These are phyloP conservation scores for Pugionium dolabratum DNA, from an alignment of 345 rosid genomes.

Conservation along the genomic window DNA sequence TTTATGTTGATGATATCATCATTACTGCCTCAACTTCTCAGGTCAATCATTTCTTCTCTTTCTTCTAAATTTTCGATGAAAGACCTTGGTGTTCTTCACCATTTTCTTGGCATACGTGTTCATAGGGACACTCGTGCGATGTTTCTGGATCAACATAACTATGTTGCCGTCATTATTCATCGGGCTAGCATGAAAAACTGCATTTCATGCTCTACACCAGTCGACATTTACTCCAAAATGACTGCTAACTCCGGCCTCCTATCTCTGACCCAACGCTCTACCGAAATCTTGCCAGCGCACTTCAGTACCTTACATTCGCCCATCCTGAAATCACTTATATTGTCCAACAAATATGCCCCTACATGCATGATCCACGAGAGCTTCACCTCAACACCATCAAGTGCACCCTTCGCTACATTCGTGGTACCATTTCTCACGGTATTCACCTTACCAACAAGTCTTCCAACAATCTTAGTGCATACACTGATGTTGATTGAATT, in stretches of 20 bases:
- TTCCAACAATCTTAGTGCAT: neutral
- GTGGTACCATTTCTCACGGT: neutral
- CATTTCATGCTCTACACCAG: neutral
- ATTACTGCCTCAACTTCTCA: conserved; percentile 5
- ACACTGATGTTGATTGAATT: neutral
- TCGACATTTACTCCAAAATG: neutral
- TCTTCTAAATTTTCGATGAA: conserved; percentile 1
- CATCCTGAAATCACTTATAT: neutral
- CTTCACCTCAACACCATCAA: neutral
- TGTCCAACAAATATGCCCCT: neutral
- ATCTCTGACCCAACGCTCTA: neutral
- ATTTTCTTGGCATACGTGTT: too few relatives aligned
- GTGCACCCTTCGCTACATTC: neutral
- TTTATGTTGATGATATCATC: conserved; percentile 10
- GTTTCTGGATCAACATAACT: neutral
- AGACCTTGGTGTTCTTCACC: neutral
- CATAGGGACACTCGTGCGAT: too few relatives aligned
- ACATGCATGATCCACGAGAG: neutral
- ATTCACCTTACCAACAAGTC: neutral
- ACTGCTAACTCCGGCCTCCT: neutral
- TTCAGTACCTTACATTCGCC: neutral
- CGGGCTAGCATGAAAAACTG: neutral
- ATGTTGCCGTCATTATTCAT: neutral
- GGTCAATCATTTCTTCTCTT: neutral
- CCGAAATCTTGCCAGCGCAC: neutral